These are phyloP conservation scores for Daedaleopsis sinensis DNA, from an alignment of 768 basidiomycete genomes.

Conservation along the genomic window DNA sequence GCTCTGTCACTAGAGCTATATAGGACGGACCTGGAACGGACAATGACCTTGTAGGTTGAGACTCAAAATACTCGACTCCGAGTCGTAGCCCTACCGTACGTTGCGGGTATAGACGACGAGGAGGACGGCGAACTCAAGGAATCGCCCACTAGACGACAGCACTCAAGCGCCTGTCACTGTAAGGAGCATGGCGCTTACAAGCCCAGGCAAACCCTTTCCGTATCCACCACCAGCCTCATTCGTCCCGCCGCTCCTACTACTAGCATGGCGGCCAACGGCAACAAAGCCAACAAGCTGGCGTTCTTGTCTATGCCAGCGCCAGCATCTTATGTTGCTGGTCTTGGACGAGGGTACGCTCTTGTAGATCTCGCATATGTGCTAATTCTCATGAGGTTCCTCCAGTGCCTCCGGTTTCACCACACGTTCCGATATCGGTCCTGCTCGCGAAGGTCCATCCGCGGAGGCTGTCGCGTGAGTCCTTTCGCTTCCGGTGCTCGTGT, in stretches of 20 bases:
- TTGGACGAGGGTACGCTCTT: slow-evolving; percentile 84
- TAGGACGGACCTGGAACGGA: too few relatives aligned
- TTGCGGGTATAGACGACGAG: too few relatives aligned
- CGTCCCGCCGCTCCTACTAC: not conserved
- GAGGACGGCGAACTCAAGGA: too few relatives aligned
- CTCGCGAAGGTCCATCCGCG: slow-evolving; percentile 91
- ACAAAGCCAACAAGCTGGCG: slow-evolving; percentile 78
- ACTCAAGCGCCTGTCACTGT: too few relatives aligned
- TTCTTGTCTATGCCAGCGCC: slow-evolving; percentile 93
- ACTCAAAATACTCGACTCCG: too few relatives aligned
- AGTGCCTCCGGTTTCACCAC: slow-evolving; percentile 98
- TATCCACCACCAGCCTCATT: not conserved
- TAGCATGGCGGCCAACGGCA: slow-evolving; percentile 44
- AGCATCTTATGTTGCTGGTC: slow-evolving; percentile 97
- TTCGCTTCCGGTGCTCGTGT: not conserved
- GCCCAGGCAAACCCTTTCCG: not conserved
- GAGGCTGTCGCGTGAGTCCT: slow-evolving; percentile 81
- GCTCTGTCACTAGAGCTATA: too few relatives aligned
- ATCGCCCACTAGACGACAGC: too few relatives aligned
- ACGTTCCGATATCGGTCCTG: slow-evolving; percentile 97
- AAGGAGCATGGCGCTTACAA: too few relatives aligned
- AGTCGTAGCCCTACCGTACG: too few relatives aligned
- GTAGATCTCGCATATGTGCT: not conserved
- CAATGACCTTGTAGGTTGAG: too few relatives aligned
- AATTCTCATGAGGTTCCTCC: not conserved